Conservation (phyloP, 768 basidiomycete species). For the Collybia sp. region DNA sequence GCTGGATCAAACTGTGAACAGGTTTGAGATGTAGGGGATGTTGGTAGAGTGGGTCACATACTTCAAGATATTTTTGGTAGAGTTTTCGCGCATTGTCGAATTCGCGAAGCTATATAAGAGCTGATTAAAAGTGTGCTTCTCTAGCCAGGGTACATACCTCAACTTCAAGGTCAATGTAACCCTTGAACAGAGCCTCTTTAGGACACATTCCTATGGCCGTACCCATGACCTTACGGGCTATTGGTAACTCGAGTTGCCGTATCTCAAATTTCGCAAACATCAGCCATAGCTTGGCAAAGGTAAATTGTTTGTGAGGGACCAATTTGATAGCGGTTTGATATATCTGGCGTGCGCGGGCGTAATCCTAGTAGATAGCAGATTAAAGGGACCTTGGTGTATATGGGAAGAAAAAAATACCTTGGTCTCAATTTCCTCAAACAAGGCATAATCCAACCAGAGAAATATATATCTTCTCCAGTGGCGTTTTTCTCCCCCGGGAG, state of each 20-base stretch:
- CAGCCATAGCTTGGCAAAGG: slow-evolving; percentile 96
- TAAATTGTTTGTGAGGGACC: slow-evolving; percentile 95
- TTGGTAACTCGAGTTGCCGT: slow-evolving; percentile 71
- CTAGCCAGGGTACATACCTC: slow-evolving; percentile 46
- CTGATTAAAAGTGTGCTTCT: background rate
- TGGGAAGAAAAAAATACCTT: slow-evolving; percentile 48
- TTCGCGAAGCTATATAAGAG: slow-evolving; percentile 65
- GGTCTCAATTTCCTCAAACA: slow-evolving; percentile 95
- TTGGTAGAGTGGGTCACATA: slow-evolving; percentile 24
- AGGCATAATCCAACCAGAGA: slow-evolving; percentile 91
- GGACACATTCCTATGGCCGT: slow-evolving; percentile 93
- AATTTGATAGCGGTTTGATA: slow-evolving; percentile 87
- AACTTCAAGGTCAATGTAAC: slow-evolving; percentile 91
- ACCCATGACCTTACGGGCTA: slow-evolving; percentile 88
- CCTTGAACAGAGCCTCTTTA: slow-evolving; percentile 92
- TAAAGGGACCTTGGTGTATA: background rate
- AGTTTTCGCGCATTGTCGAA: slow-evolving; percentile 90
- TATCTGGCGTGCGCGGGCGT: slow-evolving; percentile 79
- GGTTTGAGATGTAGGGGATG: slow-evolving; percentile 1
- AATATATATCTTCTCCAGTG: slow-evolving; percentile 90
- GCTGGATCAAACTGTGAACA: slow-evolving; percentile 71
- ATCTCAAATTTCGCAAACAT: slow-evolving; percentile 92
- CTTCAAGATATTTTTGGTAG: slow-evolving; percentile 94
- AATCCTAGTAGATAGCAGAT: slow-evolving; percentile 50
- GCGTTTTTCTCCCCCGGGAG: slow-evolving; percentile 89